Evolutionary conservation across 345 rosid species (phyloP).

Genomic region (Melaleuca quinquenervia): DNA sequence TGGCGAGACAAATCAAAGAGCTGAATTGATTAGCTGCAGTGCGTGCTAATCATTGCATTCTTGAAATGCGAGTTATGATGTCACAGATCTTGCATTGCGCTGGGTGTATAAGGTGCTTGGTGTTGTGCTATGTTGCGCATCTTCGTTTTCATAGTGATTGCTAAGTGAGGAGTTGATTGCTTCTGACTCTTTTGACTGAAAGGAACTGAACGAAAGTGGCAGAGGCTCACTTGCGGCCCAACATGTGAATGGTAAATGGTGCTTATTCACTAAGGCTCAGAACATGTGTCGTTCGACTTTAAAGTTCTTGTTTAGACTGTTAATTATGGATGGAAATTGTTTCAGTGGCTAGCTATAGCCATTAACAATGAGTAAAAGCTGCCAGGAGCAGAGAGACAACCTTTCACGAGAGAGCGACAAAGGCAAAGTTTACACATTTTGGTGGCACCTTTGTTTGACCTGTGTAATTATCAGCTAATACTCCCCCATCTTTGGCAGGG

Average conservation of each 20-base stretch:
- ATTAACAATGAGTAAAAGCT: background rate
- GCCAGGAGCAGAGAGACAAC: background rate
- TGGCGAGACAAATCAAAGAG: background rate
- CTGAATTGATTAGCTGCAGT: background rate
- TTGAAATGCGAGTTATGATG: background rate
- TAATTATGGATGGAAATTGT: background rate
- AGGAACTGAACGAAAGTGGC: background rate
- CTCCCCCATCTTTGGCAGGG: background rate
- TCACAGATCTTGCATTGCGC: background rate
- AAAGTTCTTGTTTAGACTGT: background rate
- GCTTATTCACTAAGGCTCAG: background rate
- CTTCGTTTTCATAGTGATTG: background rate
- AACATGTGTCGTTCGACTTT: background rate
- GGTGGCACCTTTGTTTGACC: background rate
- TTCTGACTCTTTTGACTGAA: background rate
- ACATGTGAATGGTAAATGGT: background rate
- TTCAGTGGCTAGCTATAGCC: background rate
- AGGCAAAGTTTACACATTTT: background rate
- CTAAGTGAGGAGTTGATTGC: background rate
- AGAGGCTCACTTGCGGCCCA: background rate
- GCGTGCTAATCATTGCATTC: background rate
- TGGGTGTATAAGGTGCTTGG: background rate
- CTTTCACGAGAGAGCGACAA: background rate
- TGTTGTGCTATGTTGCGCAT: background rate
- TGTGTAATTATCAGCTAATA: background rate